A percentile compares a stretch with the other conserved stretches of the same genome.
phyloP scores from a whole-genome alignment of 2,329 filamentous ascomycete species.

The Pestalotiopsis sp. region DNA sequence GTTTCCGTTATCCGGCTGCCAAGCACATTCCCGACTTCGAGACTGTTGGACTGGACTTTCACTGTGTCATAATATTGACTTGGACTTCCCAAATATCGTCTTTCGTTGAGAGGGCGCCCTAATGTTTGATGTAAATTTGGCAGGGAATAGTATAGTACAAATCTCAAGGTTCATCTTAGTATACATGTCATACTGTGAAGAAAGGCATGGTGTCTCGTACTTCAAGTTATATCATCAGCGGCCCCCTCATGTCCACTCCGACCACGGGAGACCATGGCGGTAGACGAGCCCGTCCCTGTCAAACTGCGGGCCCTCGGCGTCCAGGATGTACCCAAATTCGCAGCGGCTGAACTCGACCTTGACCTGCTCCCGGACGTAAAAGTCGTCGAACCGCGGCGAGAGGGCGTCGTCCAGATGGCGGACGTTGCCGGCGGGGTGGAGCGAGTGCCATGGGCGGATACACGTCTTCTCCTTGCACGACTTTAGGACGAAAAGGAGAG shows the following conservation, averaged over 20 bases:
- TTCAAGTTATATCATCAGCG: background rate
- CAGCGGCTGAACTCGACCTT: conserved; percentile 57
- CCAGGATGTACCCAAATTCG: conserved; percentile 57
- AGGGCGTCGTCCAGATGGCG: conserved; percentile 54
- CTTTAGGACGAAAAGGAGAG: conserved; percentile 63
- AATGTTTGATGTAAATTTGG: too few species aligned
- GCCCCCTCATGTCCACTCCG: background rate
- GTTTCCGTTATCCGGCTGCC: background rate
- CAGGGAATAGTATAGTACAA: too few species aligned
- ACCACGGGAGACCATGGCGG: conserved; percentile 9
- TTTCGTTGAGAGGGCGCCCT: background rate
- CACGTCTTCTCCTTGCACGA: conserved; percentile 59
- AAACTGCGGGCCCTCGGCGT: conserved; percentile 49
- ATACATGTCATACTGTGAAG: background rate
- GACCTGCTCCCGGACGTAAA: conserved; percentile 51
- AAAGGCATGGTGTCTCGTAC: background rate
- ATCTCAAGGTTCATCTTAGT: too few species aligned
- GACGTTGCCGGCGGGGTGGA: conserved; percentile 58
- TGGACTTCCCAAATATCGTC: background rate
- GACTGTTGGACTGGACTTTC: background rate
- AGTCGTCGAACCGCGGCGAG: conserved; percentile 48
- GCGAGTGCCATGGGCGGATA: conserved; percentile 56
- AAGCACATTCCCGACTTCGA: background rate
- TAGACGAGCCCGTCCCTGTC: conserved; percentile 7
- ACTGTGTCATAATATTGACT: background rate